Conservation (phyloP, 2,329 filamentous ascomycete genomes). For the Hypoxylon sp. region DNA sequence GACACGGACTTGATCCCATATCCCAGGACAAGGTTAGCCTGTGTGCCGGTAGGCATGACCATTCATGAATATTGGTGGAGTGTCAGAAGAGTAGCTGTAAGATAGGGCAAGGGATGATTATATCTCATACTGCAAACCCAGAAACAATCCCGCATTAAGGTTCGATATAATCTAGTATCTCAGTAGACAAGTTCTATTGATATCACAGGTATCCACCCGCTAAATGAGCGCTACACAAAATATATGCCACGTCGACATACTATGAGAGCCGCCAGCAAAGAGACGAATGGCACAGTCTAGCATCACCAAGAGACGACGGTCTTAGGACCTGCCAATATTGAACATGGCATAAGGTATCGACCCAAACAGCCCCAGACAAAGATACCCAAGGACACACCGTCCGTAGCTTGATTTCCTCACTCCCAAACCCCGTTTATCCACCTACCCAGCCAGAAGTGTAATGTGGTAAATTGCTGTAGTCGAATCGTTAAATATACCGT, state of each 20-base stretch:
- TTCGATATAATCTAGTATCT: not conserved
- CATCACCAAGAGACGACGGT: not conserved
- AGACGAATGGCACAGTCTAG: not conserved
- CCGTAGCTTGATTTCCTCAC: constrained; percentile 10
- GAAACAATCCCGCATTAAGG: not conserved
- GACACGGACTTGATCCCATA: not conserved
- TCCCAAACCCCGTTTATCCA: constrained; percentile 35
- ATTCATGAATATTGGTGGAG: not conserved
- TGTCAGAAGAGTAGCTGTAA: not conserved
- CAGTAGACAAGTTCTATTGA: not conserved
- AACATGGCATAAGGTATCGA: not conserved
- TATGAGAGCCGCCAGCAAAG: not conserved
- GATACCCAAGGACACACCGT: not conserved
- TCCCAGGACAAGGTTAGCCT: not conserved
- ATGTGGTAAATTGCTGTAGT: constrained; percentile 12
- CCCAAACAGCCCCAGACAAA: constrained; percentile 7
- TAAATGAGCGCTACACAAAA: not conserved
- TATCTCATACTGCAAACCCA: not conserved
- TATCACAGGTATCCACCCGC: not conserved
- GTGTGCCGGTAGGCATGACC: not conserved
- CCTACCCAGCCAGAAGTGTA: constrained; percentile 23
- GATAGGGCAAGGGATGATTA: not conserved
- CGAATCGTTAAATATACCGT: constrained; percentile 19
- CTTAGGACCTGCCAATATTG: not conserved
- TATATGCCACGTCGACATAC: not conserved